Base-by-base conservation (phyloP, 1,284 basidiomycete genomes). In the Ganoderma leucocontextum region DNA sequence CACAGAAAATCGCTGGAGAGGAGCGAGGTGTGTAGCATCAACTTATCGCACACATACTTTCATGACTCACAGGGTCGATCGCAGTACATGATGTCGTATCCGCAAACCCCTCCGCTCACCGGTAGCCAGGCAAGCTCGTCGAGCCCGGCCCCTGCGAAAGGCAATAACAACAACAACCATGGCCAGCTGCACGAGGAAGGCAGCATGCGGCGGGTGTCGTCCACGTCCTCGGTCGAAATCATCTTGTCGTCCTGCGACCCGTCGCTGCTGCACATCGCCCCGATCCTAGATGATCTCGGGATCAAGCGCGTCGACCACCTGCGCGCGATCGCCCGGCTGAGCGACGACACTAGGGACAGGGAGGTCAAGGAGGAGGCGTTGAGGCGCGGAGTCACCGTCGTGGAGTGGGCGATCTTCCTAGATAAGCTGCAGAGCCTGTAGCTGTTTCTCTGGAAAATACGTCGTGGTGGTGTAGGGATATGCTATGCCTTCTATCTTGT, bases 341-440 rank as follows among this genome's bases (percentile, higher is more conserved):
- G 85, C 44, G 89, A 89, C 64, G 87, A 86, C 70, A 91, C 88
- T 36, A 78, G 91, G 70, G 86, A 92, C 76, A 78, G 85, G 66
- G 89, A 92, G 76, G 82, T 92, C 52, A 89, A 84, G 77, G 87
- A 89, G 72, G 87, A 88, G 73, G 91, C 89, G 63, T 75, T 92
- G 78, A 86, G 80, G 75, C 80, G 84, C 70, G 91, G 91, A 0
- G 82, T 92, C 62, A 91, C 90, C 1, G 83, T 91, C 4, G 81
- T 92, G 77, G 91, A 92, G 73, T 92, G 91, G 91, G 91, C 91
- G n/a, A 90, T 92, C 72, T 81, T 92, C 70, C 77, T 92, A 68
- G 91, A 92, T 77, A 87, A 80, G 69, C 70, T 82, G 69, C 77
- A 78, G 69, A 76, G 72, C 53, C 58, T 81, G 65, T 81, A 70